phyloP scores from a whole-genome alignment of 192 early-diverging fungal genomes.

The Gorgonomyces haynaldii region DNA sequence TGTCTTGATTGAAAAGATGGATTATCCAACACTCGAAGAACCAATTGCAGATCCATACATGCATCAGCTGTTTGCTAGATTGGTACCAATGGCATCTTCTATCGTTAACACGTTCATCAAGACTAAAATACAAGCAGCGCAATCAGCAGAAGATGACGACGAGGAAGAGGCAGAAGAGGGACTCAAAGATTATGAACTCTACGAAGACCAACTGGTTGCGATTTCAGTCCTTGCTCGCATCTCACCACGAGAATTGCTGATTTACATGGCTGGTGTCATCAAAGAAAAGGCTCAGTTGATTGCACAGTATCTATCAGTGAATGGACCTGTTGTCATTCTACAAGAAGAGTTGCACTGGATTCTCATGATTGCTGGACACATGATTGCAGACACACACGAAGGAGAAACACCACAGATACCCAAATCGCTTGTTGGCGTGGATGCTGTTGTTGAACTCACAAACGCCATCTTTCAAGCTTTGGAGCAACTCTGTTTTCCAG shows the following conservation, averaged over 20 bases:
- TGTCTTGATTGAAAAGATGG: slow-evolving; percentile 25
- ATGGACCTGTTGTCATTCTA: slow-evolving; percentile 17
- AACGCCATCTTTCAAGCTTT: slow-evolving; percentile 14
- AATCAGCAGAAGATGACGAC: slow-evolving; percentile 5
- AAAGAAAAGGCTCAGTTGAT: slow-evolving; percentile 37
- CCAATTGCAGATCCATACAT: slow-evolving; percentile 39
- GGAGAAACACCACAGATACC: slow-evolving; percentile 65
- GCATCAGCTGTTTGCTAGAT: not conserved
- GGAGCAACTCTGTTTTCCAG: slow-evolving; percentile 9
- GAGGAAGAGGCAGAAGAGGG: not conserved
- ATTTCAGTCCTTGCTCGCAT: slow-evolving; percentile 54
- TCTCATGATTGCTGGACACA: slow-evolving; percentile 49
- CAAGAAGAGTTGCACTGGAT: slow-evolving; percentile 68
- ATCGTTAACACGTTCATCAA: slow-evolving; percentile 8
- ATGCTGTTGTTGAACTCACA: slow-evolving; percentile 10
- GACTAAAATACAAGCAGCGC: not conserved
- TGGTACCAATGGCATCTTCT: not conserved
- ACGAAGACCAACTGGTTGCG: slow-evolving; percentile 58
- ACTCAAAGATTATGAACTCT: slow-evolving; percentile 21
- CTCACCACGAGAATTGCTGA: slow-evolving; percentile 35
- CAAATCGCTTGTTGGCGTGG: slow-evolving; percentile 25
- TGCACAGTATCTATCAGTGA: slow-evolving; percentile 30
- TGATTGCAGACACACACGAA: slow-evolving; percentile 53
- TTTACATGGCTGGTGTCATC: slow-evolving; percentile 34
- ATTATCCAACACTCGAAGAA: slow-evolving; percentile 15